Conservation (phyloP, 2,329 filamentous ascomycete species). For the Venturia effusa region DNA sequence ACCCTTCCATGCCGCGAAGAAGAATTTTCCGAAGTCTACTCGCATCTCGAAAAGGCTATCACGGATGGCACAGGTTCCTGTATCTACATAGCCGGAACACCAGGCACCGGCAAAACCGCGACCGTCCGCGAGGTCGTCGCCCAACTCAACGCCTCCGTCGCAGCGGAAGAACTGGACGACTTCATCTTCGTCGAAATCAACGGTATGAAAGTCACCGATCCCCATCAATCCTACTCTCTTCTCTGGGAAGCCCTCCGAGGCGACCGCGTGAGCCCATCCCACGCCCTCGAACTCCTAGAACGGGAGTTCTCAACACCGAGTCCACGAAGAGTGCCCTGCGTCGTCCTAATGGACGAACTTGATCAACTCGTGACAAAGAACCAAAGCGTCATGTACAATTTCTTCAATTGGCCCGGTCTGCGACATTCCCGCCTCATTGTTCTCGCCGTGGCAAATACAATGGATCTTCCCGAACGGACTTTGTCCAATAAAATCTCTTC, state of each 20-base stretch:
- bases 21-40: constrained; percentile 87
- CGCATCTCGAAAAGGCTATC: constrained; percentile 88
- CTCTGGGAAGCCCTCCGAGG: constrained; percentile 94
- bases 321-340: constrained; percentile 83
- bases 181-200: constrained; percentile 99
- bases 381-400: constrained; percentile 99
- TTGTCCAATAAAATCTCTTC: constrained; percentile 98
- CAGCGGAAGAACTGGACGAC: constrained; percentile 85
- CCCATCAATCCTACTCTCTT: constrained; percentile 88
- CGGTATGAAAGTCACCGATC: constrained; percentile 98
- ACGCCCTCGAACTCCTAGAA: constrained; percentile 83
- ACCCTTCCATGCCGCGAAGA: constrained; percentile 84
- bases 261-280: constrained; percentile 81
- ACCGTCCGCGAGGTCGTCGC: constrained; percentile 92
- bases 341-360: constrained; percentile 96
- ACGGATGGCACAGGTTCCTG: constrained; percentile 87
- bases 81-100: constrained; percentile 98
- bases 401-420: constrained; percentile 97
- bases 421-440: constrained; percentile 90
- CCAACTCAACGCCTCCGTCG: constrained; percentile 77
- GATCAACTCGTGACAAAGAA: constrained; percentile 97
- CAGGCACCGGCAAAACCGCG: constrained; percentile 93
- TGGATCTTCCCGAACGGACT: constrained; percentile 93
- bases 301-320: constrained; percentile 87
- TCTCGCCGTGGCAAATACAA: constrained; percentile 94